Percentiles rank a stretch among this genome's conserved stretches.
phyloP scores from a whole-genome alignment of 768 basidiomycete genomes.

The Sporobolomyces pararoseus region DNA sequence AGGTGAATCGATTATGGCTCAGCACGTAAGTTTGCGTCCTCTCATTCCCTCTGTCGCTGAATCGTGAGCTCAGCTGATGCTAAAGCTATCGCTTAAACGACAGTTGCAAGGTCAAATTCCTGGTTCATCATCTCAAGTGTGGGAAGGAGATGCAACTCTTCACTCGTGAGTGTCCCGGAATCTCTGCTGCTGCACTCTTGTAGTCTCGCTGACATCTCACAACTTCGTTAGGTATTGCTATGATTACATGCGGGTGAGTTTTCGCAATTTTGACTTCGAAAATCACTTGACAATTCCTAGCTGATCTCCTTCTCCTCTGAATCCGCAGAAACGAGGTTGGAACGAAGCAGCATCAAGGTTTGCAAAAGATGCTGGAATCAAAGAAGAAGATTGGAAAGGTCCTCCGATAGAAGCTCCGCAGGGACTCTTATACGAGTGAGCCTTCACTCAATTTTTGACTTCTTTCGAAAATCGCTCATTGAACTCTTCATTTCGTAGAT shows the following conservation, averaged over 20 bases:
- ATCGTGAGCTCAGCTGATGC: not conserved
- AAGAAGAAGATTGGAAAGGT: constrained; percentile 36
- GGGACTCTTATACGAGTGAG: constrained; percentile 43
- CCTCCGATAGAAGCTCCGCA: constrained; percentile 43
- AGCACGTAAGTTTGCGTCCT: constrained; percentile 15
- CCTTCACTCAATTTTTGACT: no score
- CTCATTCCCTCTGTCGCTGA: not conserved
- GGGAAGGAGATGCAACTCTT: constrained; percentile 39
- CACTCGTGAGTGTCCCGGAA: constrained; percentile 28
- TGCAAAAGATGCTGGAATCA: constrained; percentile 35
- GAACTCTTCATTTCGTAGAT: constrained; percentile 10
- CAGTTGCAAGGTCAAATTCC: constrained; percentile 5
- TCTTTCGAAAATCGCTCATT: not conserved
- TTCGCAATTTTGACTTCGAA: not conserved
- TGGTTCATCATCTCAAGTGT: constrained; percentile 4
- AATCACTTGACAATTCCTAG: no score
- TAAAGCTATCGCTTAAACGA: no score
- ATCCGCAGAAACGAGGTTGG: constrained; percentile 41
- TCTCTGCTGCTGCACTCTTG: not conserved
- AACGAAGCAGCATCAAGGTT: constrained; percentile 30
- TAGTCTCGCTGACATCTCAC: not conserved
- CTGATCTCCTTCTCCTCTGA: not conserved
- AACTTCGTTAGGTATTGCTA: constrained; percentile 31
- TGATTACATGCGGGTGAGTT: constrained; percentile 40
- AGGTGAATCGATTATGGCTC: constrained; percentile 9